phyloP scores from a whole-genome alignment of 176 grass and related monocot species.

The Bolboschoenus planiculmis region DNA sequence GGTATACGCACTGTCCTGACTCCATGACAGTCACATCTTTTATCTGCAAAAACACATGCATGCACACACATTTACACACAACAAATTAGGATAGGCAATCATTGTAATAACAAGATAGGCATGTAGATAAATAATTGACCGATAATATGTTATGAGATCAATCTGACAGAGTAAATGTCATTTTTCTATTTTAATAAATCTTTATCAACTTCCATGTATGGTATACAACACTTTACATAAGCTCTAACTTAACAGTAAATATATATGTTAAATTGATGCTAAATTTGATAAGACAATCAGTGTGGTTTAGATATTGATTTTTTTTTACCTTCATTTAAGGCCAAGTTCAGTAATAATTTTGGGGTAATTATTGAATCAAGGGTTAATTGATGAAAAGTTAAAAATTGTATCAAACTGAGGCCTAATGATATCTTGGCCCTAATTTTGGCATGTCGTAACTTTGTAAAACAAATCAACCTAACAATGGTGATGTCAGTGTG shows the following conservation, averaged over 20 bases:
- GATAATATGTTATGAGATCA: background rate
- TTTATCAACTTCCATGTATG: background rate
- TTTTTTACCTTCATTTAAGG: background rate
- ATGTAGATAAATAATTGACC: background rate
- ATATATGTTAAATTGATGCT: background rate
- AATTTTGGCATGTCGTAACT: background rate
- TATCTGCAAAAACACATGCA: constrained; percentile 11
- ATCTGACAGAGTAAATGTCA: background rate
- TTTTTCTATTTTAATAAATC: too few relatives aligned
- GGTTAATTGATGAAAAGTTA: background rate
- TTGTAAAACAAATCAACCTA: background rate
- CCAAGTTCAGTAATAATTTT: background rate
- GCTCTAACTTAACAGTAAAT: background rate
- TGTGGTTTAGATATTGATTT: background rate
- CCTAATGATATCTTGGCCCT: background rate
- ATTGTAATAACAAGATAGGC: background rate
- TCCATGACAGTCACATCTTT: constrained; percentile 17
- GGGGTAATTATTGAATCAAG: background rate
- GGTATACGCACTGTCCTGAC: constrained; percentile 30
- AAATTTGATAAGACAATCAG: background rate
- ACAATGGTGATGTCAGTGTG: background rate
- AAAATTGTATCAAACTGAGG: background rate
- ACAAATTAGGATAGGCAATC: background rate
- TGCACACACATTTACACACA: background rate
- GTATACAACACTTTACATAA: background rate